Evolutionary conservation across 2,329 filamentous ascomycete species (phyloP).

Genomic region (Penicillium sp.): DNA sequence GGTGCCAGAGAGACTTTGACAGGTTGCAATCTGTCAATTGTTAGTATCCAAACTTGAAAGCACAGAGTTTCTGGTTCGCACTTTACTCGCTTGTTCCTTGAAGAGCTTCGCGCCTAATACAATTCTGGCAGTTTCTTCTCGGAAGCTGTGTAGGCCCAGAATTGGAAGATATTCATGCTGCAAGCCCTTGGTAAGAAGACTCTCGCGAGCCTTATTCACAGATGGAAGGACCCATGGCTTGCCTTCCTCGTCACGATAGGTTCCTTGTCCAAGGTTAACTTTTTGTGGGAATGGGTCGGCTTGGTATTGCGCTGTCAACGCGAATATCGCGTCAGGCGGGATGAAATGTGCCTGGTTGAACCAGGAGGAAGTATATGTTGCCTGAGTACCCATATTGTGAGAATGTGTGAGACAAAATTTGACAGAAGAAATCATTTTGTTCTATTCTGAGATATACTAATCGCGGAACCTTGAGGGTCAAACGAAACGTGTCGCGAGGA

Average conservation of each 20-base stretch:
- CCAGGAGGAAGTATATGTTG: constrained; percentile 5
- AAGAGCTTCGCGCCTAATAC: constrained; percentile 62
- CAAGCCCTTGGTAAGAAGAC: constrained; percentile 63
- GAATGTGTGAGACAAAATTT: neutral
- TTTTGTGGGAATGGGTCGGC: constrained; percentile 26
- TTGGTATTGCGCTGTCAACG: constrained; percentile 20
- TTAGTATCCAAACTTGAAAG: no score
- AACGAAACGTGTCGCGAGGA: neutral
- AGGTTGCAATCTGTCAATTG: constrained; percentile 47
- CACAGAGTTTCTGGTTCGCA: constrained; percentile 11
- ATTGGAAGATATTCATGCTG: constrained; percentile 98
- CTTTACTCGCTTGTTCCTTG: constrained; percentile 1
- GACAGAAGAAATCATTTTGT: neutral
- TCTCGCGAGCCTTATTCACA: constrained; percentile 22
- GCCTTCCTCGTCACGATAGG: constrained; percentile 36
- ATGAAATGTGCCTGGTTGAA: constrained; percentile 13
- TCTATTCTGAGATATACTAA: neutral
- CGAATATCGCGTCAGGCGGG: constrained; percentile 25
- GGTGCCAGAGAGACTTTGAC: constrained; percentile 94
- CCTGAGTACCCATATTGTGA: neutral
- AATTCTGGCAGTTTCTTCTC: constrained; percentile 79
- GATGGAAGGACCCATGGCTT: constrained; percentile 38
- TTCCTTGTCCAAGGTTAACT: constrained; percentile 36
- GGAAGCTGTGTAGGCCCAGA: constrained; percentile 77
- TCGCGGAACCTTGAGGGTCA: neutral